Percentiles rank a stretch among this genome's conserved stretches.
These are phyloP conservation scores for Aspergillus diversus DNA, from an alignment of 495 filamentous ascomycete genomes.

Conservation along the genomic window DNA sequence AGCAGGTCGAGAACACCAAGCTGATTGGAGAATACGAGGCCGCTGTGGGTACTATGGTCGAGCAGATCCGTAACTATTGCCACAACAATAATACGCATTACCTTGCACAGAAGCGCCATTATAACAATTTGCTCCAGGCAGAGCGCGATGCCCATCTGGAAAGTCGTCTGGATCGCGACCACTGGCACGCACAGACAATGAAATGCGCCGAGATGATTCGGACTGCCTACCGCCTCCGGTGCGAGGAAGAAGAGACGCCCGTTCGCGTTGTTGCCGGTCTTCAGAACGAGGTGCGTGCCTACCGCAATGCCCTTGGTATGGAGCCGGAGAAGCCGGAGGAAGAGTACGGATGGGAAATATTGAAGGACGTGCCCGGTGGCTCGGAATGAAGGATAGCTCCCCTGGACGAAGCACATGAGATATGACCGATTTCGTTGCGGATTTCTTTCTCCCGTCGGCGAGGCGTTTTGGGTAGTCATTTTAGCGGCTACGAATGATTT, in stretches of 20 bases:
- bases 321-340: conserved; percentile 55
- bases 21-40: conserved; percentile 63
- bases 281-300: conserved; percentile 59
- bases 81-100: conserved; percentile 64
- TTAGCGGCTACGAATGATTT: conserved; percentile 15
- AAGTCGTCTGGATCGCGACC: conserved; percentile 63
- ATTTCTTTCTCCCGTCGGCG: conserved; percentile 13
- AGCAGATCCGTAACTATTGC: conserved; percentile 64
- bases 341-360: conserved; percentile 57
- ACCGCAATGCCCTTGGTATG: conserved; percentile 56
- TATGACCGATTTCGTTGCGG: conserved; percentile 25
- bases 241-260: conserved; percentile 53
- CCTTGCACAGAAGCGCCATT: conserved; percentile 60
- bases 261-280: conserved; percentile 54
- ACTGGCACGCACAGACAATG: conserved; percentile 64
- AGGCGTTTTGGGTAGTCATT: conserved; percentile 24
- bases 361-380: conserved; percentile 47
- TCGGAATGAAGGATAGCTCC: conserved; percentile 31
- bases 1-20: conserved; percentile 54
- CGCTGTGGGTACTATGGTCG: conserved; percentile 57
- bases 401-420: conserved; percentile 18
- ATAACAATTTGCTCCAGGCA: conserved; percentile 59
- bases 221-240: conserved; percentile 52
- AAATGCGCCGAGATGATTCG: conserved; percentile 57
- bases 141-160: conserved; percentile 61